Evolutionary conservation across 2,329 filamentous ascomycete species (phyloP).

Genomic region (Simplicillium sp.): DNA sequence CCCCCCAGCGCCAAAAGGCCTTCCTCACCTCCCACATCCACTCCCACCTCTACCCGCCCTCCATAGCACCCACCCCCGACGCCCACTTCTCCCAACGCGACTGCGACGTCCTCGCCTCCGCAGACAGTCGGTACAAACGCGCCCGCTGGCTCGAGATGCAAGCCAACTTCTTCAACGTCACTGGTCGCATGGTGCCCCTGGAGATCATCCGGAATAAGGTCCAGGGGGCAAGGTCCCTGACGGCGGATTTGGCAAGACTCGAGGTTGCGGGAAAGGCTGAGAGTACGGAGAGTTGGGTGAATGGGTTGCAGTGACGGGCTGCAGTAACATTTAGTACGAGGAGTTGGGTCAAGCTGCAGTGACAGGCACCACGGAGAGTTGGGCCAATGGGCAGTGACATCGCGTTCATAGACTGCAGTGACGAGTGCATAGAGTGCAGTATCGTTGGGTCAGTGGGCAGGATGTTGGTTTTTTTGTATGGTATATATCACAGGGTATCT

Average conservation of each 20-base stretch:
- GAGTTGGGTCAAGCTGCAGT: too few species aligned
- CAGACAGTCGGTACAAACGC: constrained; percentile 21
- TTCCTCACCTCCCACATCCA: constrained; percentile 23
- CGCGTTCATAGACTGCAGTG: too few species aligned
- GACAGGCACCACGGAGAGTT: too few species aligned
- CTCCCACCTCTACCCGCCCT: constrained; percentile 18
- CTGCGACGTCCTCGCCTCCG: constrained; percentile 22
- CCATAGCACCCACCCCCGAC: constrained; percentile 12
- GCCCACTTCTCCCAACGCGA: constrained; percentile 18
- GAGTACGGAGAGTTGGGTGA: neutral
- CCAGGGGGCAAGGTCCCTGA: constrained; percentile 16
- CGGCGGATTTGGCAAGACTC: neutral
- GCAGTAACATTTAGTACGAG: too few species aligned
- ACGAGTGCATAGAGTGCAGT: too few species aligned
- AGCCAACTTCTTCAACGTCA: constrained; percentile 32
- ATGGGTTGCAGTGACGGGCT: neutral
- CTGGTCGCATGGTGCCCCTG: constrained; percentile 28
- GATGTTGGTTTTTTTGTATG: too few species aligned
- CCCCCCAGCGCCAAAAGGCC: constrained; percentile 11
- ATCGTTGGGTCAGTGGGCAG: too few species aligned
- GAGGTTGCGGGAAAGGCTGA: neutral
- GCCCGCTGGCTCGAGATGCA: constrained; percentile 32
- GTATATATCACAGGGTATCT: too few species aligned
- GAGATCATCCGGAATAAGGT: constrained; percentile 24
- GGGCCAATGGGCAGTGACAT: too few species aligned